Evolutionary conservation across 2,329 filamentous ascomycete genomes (phyloP), one percentile per base, ranked within the genome.

Genomic region (Fusarium chlamydosporum): DNA sequence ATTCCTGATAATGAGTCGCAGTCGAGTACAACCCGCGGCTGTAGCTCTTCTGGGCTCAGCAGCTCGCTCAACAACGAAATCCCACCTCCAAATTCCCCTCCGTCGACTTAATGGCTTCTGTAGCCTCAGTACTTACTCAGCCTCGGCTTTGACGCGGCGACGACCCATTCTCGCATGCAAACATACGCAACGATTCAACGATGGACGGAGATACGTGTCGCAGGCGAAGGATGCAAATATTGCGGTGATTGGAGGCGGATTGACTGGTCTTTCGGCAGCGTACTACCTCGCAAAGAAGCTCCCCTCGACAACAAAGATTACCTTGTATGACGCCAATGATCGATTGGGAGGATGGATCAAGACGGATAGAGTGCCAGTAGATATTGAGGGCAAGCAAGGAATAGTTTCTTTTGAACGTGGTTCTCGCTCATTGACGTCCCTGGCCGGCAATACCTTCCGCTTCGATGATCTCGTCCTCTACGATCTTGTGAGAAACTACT

Each of bases 301-400:
- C n/a, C 88, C 90, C 6, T 61, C 78, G 46, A 83, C 85, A 57
- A 85, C 88, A 34, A 88, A 89, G 52, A 89, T 99, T 74, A 96
- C 92, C 0, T 76, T 99, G 11, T 97, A 93, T 78, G 96, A 99
- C 78, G 86, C 86, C 20, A 86, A 83, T 29, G 77, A 86, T 23
- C 84, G 88, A 20, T 78, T 95, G 1, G 96, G 96, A 42, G 96
- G 96, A 45, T 98, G 94, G 94, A 83, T 98, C 40, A 82, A 89
- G 67, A 93, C 91, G 3, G 85, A 90, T 69, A 81, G 81, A 51
- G 83, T 92, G 13, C 78, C 86, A 2, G 86, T 91, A 15, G 77
- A 80, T 11, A 80, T 84, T 6, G 83, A 85, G 37, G 91, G 88
- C 16, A 83, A 85, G 23, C 79, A 84, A 48, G 81, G 79, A 15